Evolutionary conservation across 768 basidiomycete genomes (phyloP), one percentile per base, ranked within the genome.

Genomic region (Gyrodon lividus): DNA sequence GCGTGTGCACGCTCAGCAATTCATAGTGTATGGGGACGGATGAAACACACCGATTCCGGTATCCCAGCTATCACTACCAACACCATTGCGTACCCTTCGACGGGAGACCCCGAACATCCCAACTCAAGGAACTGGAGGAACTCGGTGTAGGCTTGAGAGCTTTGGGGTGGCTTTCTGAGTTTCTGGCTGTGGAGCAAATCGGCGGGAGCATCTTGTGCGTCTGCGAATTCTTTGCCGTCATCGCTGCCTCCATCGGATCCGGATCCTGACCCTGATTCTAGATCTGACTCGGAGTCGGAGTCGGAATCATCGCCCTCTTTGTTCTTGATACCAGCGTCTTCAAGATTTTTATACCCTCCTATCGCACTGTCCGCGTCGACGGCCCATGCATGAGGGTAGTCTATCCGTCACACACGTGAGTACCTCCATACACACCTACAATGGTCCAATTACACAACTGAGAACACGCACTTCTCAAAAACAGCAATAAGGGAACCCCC

Each of bases 31-130:
- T 47, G 2, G 6, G 44, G 24, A 47, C 24, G 7, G 20, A 4
- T 14, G 43, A 19, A 34, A 61, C 82, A 45, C 68, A 91, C 88
- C 37, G 76, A 72, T 12, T 76, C 66, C 0, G 92, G 89, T 12
- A 98, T 79, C 0, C 91, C 93, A 2, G 92, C 89, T 13, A 98
- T 64, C 22, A 94, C 76, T 22, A 97, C 75, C 16, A 97, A 71
- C 23, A 96, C 76, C 2, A 85, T 77, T 0, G 92, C 92, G 66
- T 97, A 98, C 2, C 88, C 89, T 56, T 87, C 78, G 1, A 82
- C 64, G 0, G 92, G 87, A 5, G 86, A 81, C 1, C 88, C 87
- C n/a, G 82, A 80, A 65, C 93, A 97, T 10, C 86, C 91, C 1
- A 81, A 70, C 49, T 83, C 74, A 19, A 98, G 78, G 71, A 94